Percentiles rank a stretch among this genome's conserved stretches.
phyloP scores from a whole-genome alignment of 305 asterid genomes.

The Solanum hybrid region DNA sequence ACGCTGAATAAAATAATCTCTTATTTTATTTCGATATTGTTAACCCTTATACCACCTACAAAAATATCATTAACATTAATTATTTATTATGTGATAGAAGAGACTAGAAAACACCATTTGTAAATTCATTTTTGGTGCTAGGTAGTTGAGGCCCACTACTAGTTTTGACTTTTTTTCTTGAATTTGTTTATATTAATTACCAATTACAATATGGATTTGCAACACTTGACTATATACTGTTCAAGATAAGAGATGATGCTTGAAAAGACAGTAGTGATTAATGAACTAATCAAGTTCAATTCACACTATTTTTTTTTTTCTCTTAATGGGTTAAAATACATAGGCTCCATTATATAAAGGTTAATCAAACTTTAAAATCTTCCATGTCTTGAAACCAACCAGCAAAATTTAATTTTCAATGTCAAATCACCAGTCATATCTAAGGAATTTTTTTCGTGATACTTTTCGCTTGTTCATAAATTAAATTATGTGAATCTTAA shows the following conservation, averaged over 20 bases:
- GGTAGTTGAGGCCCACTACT: neutral
- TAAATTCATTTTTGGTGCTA: neutral
- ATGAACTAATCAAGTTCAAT: neutral
- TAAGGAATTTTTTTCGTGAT: neutral
- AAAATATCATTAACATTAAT: neutral
- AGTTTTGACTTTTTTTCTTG: neutral
- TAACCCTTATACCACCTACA: neutral
- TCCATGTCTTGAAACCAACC: neutral
- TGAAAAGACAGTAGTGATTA: slow-evolving; percentile 11
- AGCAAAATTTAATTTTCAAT: neutral
- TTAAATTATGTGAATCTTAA: neutral
- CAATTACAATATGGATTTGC: neutral
- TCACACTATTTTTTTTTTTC: neutral
- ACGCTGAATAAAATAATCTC: neutral
- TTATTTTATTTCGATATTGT: neutral
- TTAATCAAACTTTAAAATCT: neutral
- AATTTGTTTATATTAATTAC: neutral
- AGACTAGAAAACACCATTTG: neutral
- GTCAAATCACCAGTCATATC: slow-evolving; percentile 4
- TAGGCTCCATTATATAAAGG: neutral
- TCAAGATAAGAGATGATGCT: neutral
- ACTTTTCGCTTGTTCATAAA: neutral
- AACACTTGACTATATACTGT: neutral
- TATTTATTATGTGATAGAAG: neutral
- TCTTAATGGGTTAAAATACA: slow-evolving; percentile 6